Base-by-base conservation (phyloP, 2,329 filamentous ascomycete species). In the Periconia digitata region DNA sequence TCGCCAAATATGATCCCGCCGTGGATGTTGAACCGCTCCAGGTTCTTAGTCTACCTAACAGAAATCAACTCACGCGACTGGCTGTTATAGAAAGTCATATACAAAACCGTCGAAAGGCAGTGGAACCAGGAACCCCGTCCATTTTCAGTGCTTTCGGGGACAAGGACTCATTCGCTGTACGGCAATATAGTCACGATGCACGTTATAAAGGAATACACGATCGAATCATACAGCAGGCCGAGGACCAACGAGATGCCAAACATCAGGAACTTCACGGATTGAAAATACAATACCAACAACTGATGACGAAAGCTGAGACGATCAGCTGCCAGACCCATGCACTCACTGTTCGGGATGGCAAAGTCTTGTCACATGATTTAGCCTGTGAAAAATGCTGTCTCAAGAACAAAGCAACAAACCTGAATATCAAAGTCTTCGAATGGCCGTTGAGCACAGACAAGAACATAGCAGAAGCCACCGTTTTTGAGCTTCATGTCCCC, bases 401-500 rank as follows among this genome's bases (percentile, higher is more conserved):
- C 0, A 39, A 53, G 2, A 3, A 6, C 0, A 1, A 62, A 15
- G 79, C 79, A 0, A 39, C 69, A 0, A 2, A 3, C 0, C 47
- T 86, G 0, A 34, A 20, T 0, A 83, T 86, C 7, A 1, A 38
- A 0, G 59, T 81, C 8, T 71, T 82, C 52, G 83, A 86, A 56
- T 84, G 80, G 80, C 82, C 83, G 0, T 65, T 85, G 0, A 76
- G 81, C 0, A 22, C 34, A 0, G 15, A 71, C 0, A 0, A 38
- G 0, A 6, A 49, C 0, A 21, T 70, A 8, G 71, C 71, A 0
- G 76, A 79, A 47, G 69, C 78, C 0, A 71, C 73, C 0, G 69
- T 85, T 0, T 85, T 85, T 43, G 82, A 85, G 52, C 63, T 85
- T 0, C 42, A 54, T 0, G 50, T 74, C 0, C 81, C 81, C 0